Evolutionary conservation across 805 yeast species (phyloP).

Genomic region (Candida nemodendra): DNA sequence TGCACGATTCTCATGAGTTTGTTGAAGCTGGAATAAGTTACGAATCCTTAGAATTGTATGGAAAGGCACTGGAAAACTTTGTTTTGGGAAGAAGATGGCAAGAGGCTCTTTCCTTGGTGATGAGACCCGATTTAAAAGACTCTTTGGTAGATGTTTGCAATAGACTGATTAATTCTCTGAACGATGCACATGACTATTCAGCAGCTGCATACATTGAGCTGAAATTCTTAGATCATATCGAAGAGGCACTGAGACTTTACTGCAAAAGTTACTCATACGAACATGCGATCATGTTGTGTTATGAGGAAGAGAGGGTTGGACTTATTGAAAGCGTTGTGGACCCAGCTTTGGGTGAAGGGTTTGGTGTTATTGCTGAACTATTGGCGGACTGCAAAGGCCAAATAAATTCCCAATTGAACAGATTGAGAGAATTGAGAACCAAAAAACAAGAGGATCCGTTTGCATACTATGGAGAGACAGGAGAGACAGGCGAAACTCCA

Average conservation of each 20-base stretch:
- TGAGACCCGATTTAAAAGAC: slow-evolving; percentile 38
- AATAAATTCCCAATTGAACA: slow-evolving; percentile 72
- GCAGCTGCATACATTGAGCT: slow-evolving; percentile 80
- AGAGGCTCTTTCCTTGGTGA: slow-evolving; percentile 70
- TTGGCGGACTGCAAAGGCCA: slow-evolving; percentile 93
- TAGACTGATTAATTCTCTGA: slow-evolving; percentile 55
- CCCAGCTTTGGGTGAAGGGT: slow-evolving; percentile 79
- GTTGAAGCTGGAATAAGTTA: slow-evolving; percentile 77
- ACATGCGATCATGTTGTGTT: slow-evolving; percentile 69
- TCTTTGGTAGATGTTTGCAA: slow-evolving; percentile 50
- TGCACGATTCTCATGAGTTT: slow-evolving; percentile 56
- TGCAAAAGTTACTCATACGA: slow-evolving; percentile 76
- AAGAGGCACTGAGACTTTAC: slow-evolving; percentile 61
- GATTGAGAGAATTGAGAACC: slow-evolving; percentile 80
- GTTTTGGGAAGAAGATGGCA: slow-evolving; percentile 75
- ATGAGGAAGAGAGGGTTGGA: slow-evolving; percentile 41
- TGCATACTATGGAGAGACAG: slow-evolving; percentile 72
- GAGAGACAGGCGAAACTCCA: slow-evolving; percentile 66
- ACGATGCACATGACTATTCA: slow-evolving; percentile 67
- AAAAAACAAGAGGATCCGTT: slow-evolving; percentile 85
- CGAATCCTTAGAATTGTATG: slow-evolving; percentile 60
- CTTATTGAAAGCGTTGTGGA: slow-evolving; percentile 63
- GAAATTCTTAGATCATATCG: slow-evolving; percentile 57
- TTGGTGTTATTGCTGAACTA: slow-evolving; percentile 82
- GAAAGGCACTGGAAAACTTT: slow-evolving; percentile 69